Conservation (phyloP, 257 asterid species). For the Gentiana straminea region DNA sequence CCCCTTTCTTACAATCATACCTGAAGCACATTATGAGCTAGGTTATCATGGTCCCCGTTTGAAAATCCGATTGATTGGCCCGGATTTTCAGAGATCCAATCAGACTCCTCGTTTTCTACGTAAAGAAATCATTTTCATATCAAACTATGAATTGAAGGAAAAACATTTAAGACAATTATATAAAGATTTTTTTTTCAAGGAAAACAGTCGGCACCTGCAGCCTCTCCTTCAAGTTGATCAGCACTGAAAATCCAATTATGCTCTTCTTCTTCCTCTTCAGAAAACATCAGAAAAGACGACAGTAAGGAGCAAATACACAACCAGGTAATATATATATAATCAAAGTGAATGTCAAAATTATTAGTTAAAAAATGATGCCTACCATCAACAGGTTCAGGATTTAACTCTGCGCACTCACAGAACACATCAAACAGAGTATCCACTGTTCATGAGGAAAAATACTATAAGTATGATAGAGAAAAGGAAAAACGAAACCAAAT, state of each 20-base stretch:
- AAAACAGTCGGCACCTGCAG: constrained; percentile 26
- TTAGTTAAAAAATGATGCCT: constrained; percentile 10
- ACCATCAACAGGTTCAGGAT: constrained; percentile 80
- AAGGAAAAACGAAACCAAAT: not conserved
- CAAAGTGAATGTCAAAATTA: not conserved
- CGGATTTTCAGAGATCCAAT: constrained; percentile 34
- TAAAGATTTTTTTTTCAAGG: not conserved
- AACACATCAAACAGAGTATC: constrained; percentile 62
- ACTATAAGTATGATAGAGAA: not conserved
- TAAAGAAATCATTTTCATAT: not conserved
- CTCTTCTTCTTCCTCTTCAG: constrained; percentile 46
- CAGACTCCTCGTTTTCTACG: constrained; percentile 49
- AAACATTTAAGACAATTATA: not conserved
- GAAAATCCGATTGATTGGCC: constrained; percentile 57
- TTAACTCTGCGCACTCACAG: constrained; percentile 96
- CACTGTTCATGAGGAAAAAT: constrained; percentile 35
- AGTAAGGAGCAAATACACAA: constrained; percentile 2
- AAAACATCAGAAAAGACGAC: constrained; percentile 11
- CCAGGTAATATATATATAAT: not conserved
- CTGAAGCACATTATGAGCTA: constrained; percentile 63
- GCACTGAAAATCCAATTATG: constrained; percentile 82
- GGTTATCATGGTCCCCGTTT: constrained; percentile 67
- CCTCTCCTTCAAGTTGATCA: constrained; percentile 51
- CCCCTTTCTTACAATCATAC: constrained; percentile 16
- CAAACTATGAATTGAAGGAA: not conserved